Percentiles rank a stretch among this genome's conserved stretches.
Evolutionary conservation across 306 rosid genomes (phyloP).

Genomic region (Vigna mungo): DNA sequence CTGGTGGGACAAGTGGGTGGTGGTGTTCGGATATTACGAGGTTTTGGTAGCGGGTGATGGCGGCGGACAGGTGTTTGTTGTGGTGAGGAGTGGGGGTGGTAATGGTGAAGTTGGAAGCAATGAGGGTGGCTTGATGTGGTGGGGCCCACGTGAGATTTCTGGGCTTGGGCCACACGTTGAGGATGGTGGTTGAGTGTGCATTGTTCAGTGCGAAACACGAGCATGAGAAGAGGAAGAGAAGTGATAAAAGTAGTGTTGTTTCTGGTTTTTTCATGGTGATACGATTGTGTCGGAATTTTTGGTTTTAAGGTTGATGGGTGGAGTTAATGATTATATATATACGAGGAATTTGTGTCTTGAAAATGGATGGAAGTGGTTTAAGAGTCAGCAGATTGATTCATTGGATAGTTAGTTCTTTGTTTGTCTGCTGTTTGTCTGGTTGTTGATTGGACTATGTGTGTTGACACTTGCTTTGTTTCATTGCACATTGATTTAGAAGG

Average conservation of each 20-base stretch:
- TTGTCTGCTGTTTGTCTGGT: slow-evolving; percentile 15
- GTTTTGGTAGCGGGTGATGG: slow-evolving; percentile 61
- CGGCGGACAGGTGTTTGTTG: slow-evolving; percentile 59
- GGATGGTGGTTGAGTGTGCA: background rate
- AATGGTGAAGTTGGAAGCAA: slow-evolving; percentile 72
- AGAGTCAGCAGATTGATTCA: slow-evolving; percentile 12
- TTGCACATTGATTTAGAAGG: background rate
- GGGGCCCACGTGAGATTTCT: slow-evolving; percentile 64
- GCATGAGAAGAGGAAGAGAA: background rate
- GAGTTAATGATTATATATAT: background rate
- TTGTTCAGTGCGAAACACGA: background rate
- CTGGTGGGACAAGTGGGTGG: slow-evolving; percentile 55
- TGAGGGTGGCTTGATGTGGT: slow-evolving; percentile 55
- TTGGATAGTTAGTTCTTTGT: background rate
- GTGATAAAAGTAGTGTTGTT: background rate
- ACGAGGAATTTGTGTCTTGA: background rate
- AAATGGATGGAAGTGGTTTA: slow-evolving; percentile 8
- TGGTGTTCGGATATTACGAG: slow-evolving; percentile 70
- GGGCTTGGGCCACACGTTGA: slow-evolving; percentile 87
- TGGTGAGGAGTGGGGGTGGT: slow-evolving; percentile 48
- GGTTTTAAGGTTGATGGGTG: background rate
- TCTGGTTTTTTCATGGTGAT: slow-evolving; percentile 10
- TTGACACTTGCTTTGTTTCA: background rate
- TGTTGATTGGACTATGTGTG: background rate
- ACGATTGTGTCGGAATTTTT: background rate